Percentiles rank a stretch among this genome's conserved stretches.
Conservation (phyloP, 2,329 filamentous ascomycete species). For the Aspergillus fumigatus region DNA sequence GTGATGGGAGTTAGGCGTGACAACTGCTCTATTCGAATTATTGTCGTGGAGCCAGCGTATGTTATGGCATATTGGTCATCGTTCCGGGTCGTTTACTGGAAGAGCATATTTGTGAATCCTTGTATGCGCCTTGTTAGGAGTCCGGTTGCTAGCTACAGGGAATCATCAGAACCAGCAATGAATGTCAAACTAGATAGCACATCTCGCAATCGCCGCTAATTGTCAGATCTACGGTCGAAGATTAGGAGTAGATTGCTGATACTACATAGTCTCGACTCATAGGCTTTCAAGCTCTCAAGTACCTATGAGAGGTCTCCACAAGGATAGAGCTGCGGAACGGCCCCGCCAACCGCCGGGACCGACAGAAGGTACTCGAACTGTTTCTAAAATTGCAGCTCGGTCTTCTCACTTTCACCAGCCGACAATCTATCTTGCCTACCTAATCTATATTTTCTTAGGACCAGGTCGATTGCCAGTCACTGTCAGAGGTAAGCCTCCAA, state of each 20-base stretch:
- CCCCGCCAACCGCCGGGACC: slow-evolving; percentile 2
- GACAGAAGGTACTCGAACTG: slow-evolving; percentile 6
- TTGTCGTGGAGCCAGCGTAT: neutral
- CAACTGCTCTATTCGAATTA: neutral
- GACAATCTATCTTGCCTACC: neutral
- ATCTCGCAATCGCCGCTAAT: too few species aligned
- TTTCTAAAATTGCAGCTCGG: neutral
- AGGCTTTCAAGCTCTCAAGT: neutral
- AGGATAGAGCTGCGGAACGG: slow-evolving; percentile 1
- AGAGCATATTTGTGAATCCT: neutral
- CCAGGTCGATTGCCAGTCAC: neutral
- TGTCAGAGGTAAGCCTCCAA: neutral
- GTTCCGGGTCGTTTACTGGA: neutral
- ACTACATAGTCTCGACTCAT: too few species aligned
- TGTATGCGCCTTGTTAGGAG: neutral
- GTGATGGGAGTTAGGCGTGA: neutral
- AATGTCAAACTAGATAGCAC: neutral
- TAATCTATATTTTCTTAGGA: neutral
- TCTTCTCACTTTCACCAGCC: neutral
- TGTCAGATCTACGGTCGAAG: too few species aligned
- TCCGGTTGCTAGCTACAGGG: neutral
- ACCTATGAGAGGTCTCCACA: neutral
- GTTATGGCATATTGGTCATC: neutral
- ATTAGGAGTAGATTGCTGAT: too few species aligned
- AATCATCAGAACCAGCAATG: neutral